Base-by-base conservation (phyloP, 2,329 filamentous ascomycete genomes). In the Plenodomus tracheiphilus region DNA sequence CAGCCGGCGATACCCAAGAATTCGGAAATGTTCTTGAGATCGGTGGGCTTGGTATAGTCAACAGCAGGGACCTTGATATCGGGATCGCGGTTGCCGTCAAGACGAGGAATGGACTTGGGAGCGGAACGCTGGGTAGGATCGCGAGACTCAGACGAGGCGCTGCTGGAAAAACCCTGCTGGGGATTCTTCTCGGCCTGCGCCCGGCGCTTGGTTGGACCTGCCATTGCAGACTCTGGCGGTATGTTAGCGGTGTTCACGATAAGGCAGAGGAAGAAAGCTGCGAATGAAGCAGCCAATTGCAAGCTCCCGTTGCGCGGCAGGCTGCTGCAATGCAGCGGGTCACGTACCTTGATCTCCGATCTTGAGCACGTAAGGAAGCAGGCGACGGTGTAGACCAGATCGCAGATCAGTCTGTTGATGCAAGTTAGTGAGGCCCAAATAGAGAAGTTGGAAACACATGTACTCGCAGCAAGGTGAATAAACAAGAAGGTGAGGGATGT, bases 21-120 rank as follows among this genome's bases (percentile, higher is more conserved):
- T 37, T 74, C 71, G 6, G 67, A 68, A 19, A 73, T 58, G 49
- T 70, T 72, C 62, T 69, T 71, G 39, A 71, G 56, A 25, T 67
- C 63, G 17, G 45, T 60, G 8, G 54, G 48, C 15, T 57, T 54
- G 32, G 58, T 60, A 55, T 70, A 71, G 5, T 70, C 64, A 18
- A 51, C 16, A 11, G 28, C 28, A 19, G 47, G 38, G 21, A 40
- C 48, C 15, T 25, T 43, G 3, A 46, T 16, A 8, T 35, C 47
- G 2, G 68, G 67, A 43, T 73, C 70, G 21, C 61, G 61, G 47
- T 72, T 71, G 46, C 71, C 70, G 53, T 74, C 70, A 15, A 65
- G 53, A 43, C 58, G 64, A 9, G 65, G 59, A 22, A 71, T 64
- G 13, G 59, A 59, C 56, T 67, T 64, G 16, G 58, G 58, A 2